Percentiles rank a stretch among this genome's conserved stretches.
These are phyloP conservation scores for Rutstroemia sydowiana DNA, from an alignment of 2,329 filamentous ascomycete species.

Conservation along the genomic window DNA sequence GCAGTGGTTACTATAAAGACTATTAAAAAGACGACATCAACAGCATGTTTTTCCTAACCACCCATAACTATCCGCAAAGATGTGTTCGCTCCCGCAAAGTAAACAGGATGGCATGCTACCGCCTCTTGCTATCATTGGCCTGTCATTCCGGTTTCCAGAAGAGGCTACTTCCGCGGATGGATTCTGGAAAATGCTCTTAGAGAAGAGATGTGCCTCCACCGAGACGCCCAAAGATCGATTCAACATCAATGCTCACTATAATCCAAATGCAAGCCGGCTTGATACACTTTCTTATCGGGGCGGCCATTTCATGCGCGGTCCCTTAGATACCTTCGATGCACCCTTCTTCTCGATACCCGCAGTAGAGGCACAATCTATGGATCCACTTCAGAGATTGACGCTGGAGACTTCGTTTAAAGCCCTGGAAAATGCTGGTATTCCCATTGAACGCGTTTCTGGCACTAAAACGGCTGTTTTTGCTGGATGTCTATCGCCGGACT, in stretches of 20 bases:
- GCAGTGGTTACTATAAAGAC: too few relatives aligned
- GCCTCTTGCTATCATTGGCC: conserved; percentile 39
- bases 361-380: conserved; percentile 26
- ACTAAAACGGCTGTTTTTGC: conserved; percentile 38
- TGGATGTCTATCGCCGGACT: conserved; percentile 34
- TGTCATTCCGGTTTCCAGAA: conserved; percentile 45
- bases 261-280: conserved; percentile 29
- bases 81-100: neutral
- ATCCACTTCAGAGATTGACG: conserved; percentile 43
- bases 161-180: conserved; percentile 45
- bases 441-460: neutral
- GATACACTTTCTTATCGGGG: neutral
- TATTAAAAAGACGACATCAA: too few relatives aligned
- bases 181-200: conserved; percentile 66
- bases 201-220: conserved; percentile 53
- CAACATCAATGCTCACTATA: conserved; percentile 38
- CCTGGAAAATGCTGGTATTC: conserved; percentile 25
- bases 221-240: conserved; percentile 34
- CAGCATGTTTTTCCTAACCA: neutral
- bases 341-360: conserved; percentile 14
- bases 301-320: conserved; percentile 7
- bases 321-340: conserved; percentile 13
- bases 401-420: conserved; percentile 32
- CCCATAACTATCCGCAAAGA: neutral
- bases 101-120: neutral